Evolutionary conservation across 225 moss, liverwort and hornwort species (phyloP), one percentile per base, ranked within the genome.

Genomic region (Rhytidiadelphus loreus): DNA sequence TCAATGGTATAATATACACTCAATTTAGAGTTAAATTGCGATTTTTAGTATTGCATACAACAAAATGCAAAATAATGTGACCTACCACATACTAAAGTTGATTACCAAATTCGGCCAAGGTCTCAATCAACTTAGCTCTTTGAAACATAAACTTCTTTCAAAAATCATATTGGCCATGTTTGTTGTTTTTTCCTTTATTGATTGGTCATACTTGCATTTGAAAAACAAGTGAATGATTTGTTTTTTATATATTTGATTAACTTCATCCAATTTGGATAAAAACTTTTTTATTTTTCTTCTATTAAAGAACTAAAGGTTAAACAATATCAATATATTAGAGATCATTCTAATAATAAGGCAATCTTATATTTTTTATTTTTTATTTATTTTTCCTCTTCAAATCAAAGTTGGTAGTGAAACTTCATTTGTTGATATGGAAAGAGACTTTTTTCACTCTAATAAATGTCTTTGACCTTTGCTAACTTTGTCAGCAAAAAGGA

Each of bases 401-500:
- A 41, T 70, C 8, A 13, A 41, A 41, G 4, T 41, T 68, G 7
- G 12, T n/a, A 35, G n/a, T 68, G 12, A 22, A 68, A n/a, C 22
- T 68, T 25, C 8, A 41, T 25, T 70, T 70, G 14, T 41, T 46
- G 30, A 19, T 11, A 74, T 18, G 1, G 4, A 74, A 48, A 46
- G 46, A 44, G 18, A 46, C 5, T 29, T 18, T 74, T 17, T 19
- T 26, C 7, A 74, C 12, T 30, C 1, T 30, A 19, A 1, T 46
- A 12, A 29, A 46, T 46, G 7, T 46, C 15, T 46, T 46, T 18
- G 12, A 73, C 30, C 18, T 73, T 30, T 29, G 18, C 0, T 28
- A 30, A 73, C 6, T 29, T 46, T 46, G 3, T 46, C 0, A 0
- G 5, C 0, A 29, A 1, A 24, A 24, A 1, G 2, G 2, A 69